These are phyloP conservation scores for Rhodomyrtus tomentosa DNA, from an alignment of 345 rosid species.

Conservation along the genomic window DNA sequence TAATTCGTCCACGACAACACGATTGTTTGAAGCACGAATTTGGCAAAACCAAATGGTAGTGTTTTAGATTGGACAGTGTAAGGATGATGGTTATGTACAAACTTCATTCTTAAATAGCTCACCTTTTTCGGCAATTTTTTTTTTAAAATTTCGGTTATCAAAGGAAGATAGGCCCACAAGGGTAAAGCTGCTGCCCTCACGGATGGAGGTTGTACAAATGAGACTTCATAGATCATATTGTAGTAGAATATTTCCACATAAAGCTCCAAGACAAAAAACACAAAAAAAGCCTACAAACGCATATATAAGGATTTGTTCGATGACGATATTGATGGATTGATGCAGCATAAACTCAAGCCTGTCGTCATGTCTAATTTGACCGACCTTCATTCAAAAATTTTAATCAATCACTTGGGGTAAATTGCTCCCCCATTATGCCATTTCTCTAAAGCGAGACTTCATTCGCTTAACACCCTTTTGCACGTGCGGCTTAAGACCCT, in stretches of 20 bases:
- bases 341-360: fast-evolving
- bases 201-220: neutral
- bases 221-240: neutral
- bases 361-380: neutral
- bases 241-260: neutral
- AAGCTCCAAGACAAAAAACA: neutral
- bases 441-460: neutral
- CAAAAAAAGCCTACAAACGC: neutral
- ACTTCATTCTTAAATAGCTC: no score
- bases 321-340: neutral
- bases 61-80: neutral
- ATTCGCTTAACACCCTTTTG: neutral
- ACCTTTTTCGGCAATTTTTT: no score
- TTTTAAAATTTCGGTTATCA: no score
- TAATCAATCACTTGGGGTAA: neutral
- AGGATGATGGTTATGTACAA: neutral
- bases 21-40: neutral
- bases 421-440: neutral
- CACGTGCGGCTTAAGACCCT: neutral
- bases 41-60: neutral
- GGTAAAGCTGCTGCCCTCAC: no score
- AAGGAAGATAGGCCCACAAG: no score
- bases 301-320: neutral
- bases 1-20: neutral
- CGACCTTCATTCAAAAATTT: neutral